Conservation (phyloP, 1,284 basidiomycete species). For the Erythrobasidium hasegawianum region DNA sequence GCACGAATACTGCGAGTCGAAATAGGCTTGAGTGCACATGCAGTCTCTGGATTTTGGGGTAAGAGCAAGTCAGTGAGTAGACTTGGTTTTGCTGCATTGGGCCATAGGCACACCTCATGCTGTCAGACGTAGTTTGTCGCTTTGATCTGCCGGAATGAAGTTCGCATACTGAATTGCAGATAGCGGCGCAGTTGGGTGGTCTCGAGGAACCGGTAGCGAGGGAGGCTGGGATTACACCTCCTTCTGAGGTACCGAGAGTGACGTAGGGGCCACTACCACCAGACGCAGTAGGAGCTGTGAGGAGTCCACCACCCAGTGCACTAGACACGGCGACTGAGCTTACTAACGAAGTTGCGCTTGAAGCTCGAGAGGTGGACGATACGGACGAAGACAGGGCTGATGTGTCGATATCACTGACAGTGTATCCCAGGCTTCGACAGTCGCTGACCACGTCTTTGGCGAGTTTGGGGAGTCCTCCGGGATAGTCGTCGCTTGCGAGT, state of each 20-base stretch:
- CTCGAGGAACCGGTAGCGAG: background rate
- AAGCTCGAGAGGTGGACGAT: no score
- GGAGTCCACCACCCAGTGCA: background rate
- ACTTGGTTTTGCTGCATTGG: no score
- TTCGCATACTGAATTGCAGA: background rate
- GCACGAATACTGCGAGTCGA: background rate
- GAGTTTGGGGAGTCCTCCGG: background rate
- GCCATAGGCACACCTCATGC: background rate
- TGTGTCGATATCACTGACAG: slow-evolving; percentile 1
- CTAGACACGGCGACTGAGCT: background rate
- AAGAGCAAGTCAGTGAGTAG: no score
- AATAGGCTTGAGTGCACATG: slow-evolving; percentile 3
- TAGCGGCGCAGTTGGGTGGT: background rate
- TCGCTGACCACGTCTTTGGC: background rate
- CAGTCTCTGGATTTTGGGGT: no score
- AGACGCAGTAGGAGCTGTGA: background rate
- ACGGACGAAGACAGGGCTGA: background rate
- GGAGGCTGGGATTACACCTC: no score
- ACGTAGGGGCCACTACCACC: no score
- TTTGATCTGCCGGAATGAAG: background rate
- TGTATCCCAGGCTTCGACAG: background rate
- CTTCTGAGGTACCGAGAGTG: no score
- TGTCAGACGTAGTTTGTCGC: background rate
- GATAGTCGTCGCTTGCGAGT: no score
- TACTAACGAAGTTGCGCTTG: no score